Conservation (phyloP, 192 early-diverging fungal species). For the Backusella tarrabulga region DNA sequence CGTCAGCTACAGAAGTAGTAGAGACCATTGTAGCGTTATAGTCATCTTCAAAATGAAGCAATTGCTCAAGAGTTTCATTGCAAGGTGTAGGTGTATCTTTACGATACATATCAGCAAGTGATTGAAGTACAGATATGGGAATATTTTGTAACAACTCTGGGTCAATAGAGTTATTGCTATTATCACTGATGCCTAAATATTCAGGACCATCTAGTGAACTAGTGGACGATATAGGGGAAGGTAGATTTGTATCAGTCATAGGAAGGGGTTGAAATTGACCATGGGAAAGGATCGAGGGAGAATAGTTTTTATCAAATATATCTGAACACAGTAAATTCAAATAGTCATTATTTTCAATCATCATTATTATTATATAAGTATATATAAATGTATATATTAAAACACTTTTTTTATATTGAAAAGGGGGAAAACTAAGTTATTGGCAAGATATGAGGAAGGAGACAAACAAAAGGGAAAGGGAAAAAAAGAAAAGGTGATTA, state of each 20-base stretch:
- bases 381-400: background rate
- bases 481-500: background rate
- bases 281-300: background rate
- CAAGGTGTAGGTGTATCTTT: background rate
- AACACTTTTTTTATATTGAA: background rate
- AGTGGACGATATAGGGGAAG: background rate
- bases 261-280: background rate
- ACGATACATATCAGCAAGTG: background rate
- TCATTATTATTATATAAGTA: background rate
- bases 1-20: constrained; percentile 4
- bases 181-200: background rate
- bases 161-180: background rate
- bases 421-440: background rate
- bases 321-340: background rate
- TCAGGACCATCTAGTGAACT: background rate
- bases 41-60: constrained; percentile 13
- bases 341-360: background rate
- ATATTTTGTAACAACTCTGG: background rate
- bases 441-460: too few relatives aligned
- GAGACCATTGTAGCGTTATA: background rate
- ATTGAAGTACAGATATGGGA: background rate
- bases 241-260: background rate
- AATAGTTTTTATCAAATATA: background rate
- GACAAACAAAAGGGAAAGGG: background rate
- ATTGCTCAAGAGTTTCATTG: constrained; percentile 5